Base-by-base conservation (phyloP, 1,139 yeast genomes). In the Lodderomyces parapsilosis region DNA sequence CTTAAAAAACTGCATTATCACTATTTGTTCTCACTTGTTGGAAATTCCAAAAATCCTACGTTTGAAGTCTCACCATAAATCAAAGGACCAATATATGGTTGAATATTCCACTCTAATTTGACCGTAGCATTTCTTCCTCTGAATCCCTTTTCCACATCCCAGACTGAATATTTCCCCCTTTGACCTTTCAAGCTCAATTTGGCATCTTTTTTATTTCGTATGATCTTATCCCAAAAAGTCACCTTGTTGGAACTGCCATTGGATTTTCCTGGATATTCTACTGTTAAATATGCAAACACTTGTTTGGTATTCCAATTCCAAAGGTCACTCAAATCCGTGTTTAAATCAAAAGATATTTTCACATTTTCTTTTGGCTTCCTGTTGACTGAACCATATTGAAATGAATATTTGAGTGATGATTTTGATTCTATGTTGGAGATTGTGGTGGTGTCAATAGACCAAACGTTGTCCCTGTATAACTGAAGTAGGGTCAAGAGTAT, bases 261-360 rank as follows among this genome's bases (percentile, higher is more conserved):
- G 33, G 66, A 67, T 52, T 74, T 75, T 2, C 93, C 93, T 10
- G 84, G 82, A 57, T 91, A 90, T 56, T 89, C 94, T 1, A 96
- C 96, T 1, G 96, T 87, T 49, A 93, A 71, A 57, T 91, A 93
- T 4, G 86, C 86, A 60, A 93, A 91, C 17, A 93, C 81, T 63
- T 93, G 99, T 59, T 93, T 93, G 10, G 99, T 93, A 65, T 93
- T 93, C 97, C 98, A 93, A 63, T 87, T 90, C 76, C 91, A 91
- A 44, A 93, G 71, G 1, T 90, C 82, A 1, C 86, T 62, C 53
- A 93, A 67, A 52, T 73, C 78, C 1, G 76, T 77, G 8, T 80
- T 80, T 45, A 93, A 68, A 59, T 89, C 96, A 58, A 91, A 90
- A 14, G 66, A 67, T 36, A 90, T 64, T 56, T 78, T 79, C 44